Evolutionary conservation across 192 early-diverging fungal genomes (phyloP).

Genomic region (Coemansia sp.): DNA sequence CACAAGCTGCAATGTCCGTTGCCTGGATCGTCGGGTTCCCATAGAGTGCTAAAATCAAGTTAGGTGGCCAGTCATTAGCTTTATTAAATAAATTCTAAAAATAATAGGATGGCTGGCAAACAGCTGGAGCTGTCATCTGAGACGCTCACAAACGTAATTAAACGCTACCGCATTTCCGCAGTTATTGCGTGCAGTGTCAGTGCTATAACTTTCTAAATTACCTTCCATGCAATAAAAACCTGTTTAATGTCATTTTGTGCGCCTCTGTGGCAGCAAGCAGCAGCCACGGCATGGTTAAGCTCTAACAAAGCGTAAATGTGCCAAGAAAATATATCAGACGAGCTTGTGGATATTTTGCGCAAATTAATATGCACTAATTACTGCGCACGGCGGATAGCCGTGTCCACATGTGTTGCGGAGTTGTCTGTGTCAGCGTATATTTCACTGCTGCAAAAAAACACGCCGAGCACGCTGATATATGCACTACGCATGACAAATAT

Average conservation of each 20-base stretch:
- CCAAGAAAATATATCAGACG: background rate
- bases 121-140: background rate
- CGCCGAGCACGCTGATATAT: no score
- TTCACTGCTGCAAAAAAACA: no score
- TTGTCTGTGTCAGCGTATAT: background rate
- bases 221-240: background rate
- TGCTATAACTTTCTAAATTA: background rate
- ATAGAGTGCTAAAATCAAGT: background rate
- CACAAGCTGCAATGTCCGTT: conserved; percentile 2
- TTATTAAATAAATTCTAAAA: background rate
- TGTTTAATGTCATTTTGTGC: background rate
- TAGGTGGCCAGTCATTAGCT: background rate
- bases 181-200: background rate
- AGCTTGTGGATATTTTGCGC: background rate
- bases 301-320: background rate
- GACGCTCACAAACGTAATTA: background rate
- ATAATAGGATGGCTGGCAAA: background rate
- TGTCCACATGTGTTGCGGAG: background rate
- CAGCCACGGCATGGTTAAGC: background rate
- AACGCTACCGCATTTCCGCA: background rate
- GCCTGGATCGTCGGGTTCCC: conserved; percentile 4
- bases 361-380: conserved; percentile 7
- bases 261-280: background rate
- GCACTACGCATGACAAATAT: no score
- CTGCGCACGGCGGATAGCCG: background rate